Conservation (phyloP, 371 early-diverging fungal species). For the Syncephalis plumigaleata region DNA sequence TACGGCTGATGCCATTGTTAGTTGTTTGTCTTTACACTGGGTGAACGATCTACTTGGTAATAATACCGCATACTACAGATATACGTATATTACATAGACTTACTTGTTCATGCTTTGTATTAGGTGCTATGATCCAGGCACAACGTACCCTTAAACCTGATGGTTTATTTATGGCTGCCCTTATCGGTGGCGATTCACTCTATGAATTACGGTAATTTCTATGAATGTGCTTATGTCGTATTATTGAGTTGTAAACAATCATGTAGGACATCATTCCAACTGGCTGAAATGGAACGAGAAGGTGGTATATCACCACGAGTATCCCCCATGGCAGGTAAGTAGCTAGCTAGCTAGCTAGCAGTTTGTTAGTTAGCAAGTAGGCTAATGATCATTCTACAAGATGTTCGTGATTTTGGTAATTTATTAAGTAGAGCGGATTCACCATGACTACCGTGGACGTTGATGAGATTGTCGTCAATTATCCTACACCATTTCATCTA, state of each 20-base stretch:
- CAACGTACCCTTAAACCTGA: slow-evolving; percentile 70
- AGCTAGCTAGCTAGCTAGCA: not conserved
- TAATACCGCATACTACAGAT: not conserved
- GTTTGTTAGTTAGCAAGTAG: not conserved
- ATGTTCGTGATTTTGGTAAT: slow-evolving; percentile 63
- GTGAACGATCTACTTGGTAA: slow-evolving; percentile 84
- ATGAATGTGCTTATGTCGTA: not conserved
- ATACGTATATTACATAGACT: not conserved
- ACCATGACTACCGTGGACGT: slow-evolving; percentile 84
- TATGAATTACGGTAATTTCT: slow-evolving; percentile 54
- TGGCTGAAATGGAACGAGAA: slow-evolving; percentile 80
- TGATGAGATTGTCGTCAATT: slow-evolving; percentile 81
- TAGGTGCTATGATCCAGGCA: slow-evolving; percentile 64
- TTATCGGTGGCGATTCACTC: slow-evolving; percentile 88
- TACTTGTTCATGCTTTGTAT: too few species aligned
- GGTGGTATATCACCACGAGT: slow-evolving; percentile 84
- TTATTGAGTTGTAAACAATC: not conserved
- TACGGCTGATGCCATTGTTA: slow-evolving; percentile 71
- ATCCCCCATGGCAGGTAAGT: slow-evolving; percentile 71
- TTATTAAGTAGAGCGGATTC: slow-evolving; percentile 75
- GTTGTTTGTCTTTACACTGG: slow-evolving; percentile 84
- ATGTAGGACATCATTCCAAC: slow-evolving; percentile 63
- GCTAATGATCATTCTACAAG: slow-evolving; percentile 11
- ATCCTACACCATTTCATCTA: slow-evolving; percentile 82
- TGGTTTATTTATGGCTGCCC: slow-evolving; percentile 78